Evolutionary conservation across 2,329 filamentous ascomycete species (phyloP).

Genomic region (Pseudocercospora ulei): DNA sequence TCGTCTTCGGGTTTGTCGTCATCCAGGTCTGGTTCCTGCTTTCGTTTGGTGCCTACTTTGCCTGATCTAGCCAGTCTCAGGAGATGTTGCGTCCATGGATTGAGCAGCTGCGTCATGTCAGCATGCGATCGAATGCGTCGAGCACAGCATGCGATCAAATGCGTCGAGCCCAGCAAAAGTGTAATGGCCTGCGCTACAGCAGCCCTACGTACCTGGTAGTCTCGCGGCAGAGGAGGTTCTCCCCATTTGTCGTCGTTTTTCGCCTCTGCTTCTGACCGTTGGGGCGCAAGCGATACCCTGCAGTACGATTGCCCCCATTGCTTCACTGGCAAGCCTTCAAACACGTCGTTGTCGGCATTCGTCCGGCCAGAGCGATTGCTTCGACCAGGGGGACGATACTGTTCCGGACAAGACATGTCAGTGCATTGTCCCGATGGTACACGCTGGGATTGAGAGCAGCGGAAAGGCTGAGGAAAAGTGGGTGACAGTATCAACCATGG

Average conservation of each 20-base stretch:
- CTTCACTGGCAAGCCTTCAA: constrained; percentile 71
- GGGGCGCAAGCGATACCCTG: constrained; percentile 31
- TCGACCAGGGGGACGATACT: constrained; percentile 50
- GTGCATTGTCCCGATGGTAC: neutral
- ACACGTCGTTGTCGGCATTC: constrained; percentile 56
- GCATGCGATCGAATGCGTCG: too few relatives aligned
- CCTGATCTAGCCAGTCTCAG: constrained; percentile 69
- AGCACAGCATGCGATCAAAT: too few relatives aligned
- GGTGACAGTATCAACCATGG: too few relatives aligned
- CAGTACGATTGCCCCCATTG: constrained; percentile 63
- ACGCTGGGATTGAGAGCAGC: neutral
- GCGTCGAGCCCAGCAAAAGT: too few relatives aligned
- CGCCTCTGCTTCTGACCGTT: constrained; percentile 24
- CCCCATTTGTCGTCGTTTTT: constrained; percentile 56
- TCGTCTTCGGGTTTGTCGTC: constrained; percentile 47
- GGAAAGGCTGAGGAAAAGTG: neutral
- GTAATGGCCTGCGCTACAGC: too few relatives aligned
- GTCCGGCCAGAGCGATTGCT: constrained; percentile 50
- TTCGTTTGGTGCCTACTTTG: constrained; percentile 51
- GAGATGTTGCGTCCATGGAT: constrained; percentile 70
- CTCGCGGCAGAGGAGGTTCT: constrained; percentile 81
- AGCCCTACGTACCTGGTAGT: constrained; percentile 52
- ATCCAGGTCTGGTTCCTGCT: constrained; percentile 47
- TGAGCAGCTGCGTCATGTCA: constrained; percentile 45
- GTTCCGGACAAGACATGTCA: constrained; percentile 23